Conservation (phyloP, 805 yeast species). For the Spathaspora boniae region DNA sequence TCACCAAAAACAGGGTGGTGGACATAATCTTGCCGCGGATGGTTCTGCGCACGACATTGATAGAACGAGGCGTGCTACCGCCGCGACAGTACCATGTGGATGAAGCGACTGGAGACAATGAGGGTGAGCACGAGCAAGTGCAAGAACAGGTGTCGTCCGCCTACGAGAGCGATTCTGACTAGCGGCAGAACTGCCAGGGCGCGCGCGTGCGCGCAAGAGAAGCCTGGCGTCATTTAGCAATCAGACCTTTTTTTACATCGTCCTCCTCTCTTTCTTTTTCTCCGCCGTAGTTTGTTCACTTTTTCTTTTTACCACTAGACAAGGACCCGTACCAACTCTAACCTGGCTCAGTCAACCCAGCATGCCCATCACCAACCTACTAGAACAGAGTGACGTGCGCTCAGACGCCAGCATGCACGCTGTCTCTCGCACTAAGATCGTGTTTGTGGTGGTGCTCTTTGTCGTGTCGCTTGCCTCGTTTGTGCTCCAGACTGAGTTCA, state of each 20-base stretch:
- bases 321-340: too few relatives aligned
- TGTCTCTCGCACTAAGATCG: constrained; percentile 33
- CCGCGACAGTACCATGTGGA: constrained; percentile 37
- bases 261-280: too few relatives aligned
- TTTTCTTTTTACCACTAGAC: too few relatives aligned
- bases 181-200: too few relatives aligned
- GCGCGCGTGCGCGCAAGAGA: too few relatives aligned
- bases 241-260: too few relatives aligned
- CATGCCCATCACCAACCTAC: constrained; percentile 36
- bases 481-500: constrained; percentile 77
- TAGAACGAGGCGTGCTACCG: constrained; percentile 38
- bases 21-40: constrained; percentile 74
- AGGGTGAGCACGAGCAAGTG: constrained; percentile 11
- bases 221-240: too few relatives aligned
- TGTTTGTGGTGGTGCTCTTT: constrained; percentile 32
- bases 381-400: constrained; percentile 10
- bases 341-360: neutral
- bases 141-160: constrained; percentile 16
- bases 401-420: constrained; percentile 16
- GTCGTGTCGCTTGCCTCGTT: constrained; percentile 48
- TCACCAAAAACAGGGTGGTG: constrained; percentile 56
- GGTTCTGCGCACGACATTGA: constrained; percentile 35
- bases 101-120: constrained; percentile 18
- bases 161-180: constrained; percentile 41
- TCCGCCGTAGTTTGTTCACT: too few relatives aligned